A percentile compares a stretch with the other conserved stretches of the same genome.
Evolutionary conservation across 495 filamentous ascomycete genomes (phyloP).

Genomic region (Aspergillus indologenus): DNA sequence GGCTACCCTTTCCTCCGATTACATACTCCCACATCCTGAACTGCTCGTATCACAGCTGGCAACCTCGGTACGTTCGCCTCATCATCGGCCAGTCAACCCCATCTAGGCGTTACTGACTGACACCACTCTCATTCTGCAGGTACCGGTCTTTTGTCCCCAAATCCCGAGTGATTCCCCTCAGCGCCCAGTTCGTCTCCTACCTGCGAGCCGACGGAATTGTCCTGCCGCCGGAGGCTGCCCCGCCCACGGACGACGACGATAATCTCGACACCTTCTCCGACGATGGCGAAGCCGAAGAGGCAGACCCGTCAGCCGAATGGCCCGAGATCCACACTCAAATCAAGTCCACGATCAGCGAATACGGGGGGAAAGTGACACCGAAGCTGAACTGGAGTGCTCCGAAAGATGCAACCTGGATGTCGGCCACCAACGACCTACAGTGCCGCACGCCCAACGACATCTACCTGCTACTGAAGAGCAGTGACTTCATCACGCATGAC

Average conservation of each 20-base stretch:
- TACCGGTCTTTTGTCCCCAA: slow-evolving; percentile 82
- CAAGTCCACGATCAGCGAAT: slow-evolving; percentile 67
- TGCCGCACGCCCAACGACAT: slow-evolving; percentile 85
- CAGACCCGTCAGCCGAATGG: slow-evolving; percentile 59
- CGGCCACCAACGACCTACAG: slow-evolving; percentile 82
- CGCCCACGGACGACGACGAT: slow-evolving; percentile 33
- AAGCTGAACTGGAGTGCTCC: slow-evolving; percentile 98
- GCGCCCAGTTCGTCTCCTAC: slow-evolving; percentile 72
- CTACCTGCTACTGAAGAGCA: slow-evolving; percentile 88
- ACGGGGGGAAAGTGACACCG: slow-evolving; percentile 79
- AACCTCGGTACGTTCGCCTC: slow-evolving; percentile 49
- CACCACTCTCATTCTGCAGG: slow-evolving; percentile 29
- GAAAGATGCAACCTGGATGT: slow-evolving; percentile 96
- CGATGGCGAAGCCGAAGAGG: slow-evolving; percentile 41
- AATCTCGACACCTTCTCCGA: slow-evolving; percentile 40
- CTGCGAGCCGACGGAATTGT: slow-evolving; percentile 91
- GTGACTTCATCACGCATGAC: slow-evolving; percentile 91
- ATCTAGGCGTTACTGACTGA: neutral
- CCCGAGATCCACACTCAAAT: slow-evolving; percentile 73
- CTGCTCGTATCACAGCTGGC: slow-evolving; percentile 93
- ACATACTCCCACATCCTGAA: slow-evolving; percentile 83
- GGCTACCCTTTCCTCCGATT: slow-evolving; percentile 76
- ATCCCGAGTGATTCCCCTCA: slow-evolving; percentile 76
- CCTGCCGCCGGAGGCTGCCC: slow-evolving; percentile 56
- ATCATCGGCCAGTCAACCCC: neutral